Base-by-base conservation (phyloP, 1,139 yeast species). In the Yamadazyma spencermartinsiae region DNA sequence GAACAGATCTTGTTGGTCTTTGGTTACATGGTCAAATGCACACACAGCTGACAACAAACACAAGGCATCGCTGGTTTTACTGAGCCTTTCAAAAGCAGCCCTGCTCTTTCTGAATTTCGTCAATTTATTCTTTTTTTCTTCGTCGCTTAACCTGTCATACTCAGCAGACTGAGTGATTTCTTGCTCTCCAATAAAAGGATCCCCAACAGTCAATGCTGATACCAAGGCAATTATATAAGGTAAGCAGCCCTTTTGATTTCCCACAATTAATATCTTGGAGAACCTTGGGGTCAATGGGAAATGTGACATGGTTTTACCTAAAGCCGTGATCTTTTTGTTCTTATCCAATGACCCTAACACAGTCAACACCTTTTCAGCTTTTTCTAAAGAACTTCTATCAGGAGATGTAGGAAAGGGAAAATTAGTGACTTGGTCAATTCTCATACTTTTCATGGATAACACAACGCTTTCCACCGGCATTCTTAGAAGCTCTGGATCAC, bases 361-460 rank as follows among this genome's bases (percentile, higher is more conserved):
- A 29, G 78, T 74, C 41, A 94, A 70, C 12, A 89, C 56, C 42
- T 72, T 74, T 46, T 88, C 82, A 0, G 97, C 95, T 43, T 74
- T 78, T 4, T 61, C 58, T 33, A 94, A 66, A 13, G 85, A 69
- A 0, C 41, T 37, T 42, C 83, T 65, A 36, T 84, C 87, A 0
- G 98, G 98, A 1, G 96, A 87, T 0, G 98, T 90, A 2, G 98
- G 98, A 65, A 92, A 94, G 32, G 98, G 98, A 69, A 94, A 94
- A 54, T 92, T 92, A 19, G 80, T 68, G 34, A 94, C 84, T 37
- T 86, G 86, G 58, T 87, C 94, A 44, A 94, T 90, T 2, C 97
- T 97, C 96, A 94, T 92, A 46, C 92, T 79, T 61, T 92, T 94
- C 98, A 94, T 92, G 35, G 86, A 86, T 48, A 94, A 68, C 0